Conservation (phyloP, 192 early-diverging fungal genomes). For the Mortierella hygrophila region DNA sequence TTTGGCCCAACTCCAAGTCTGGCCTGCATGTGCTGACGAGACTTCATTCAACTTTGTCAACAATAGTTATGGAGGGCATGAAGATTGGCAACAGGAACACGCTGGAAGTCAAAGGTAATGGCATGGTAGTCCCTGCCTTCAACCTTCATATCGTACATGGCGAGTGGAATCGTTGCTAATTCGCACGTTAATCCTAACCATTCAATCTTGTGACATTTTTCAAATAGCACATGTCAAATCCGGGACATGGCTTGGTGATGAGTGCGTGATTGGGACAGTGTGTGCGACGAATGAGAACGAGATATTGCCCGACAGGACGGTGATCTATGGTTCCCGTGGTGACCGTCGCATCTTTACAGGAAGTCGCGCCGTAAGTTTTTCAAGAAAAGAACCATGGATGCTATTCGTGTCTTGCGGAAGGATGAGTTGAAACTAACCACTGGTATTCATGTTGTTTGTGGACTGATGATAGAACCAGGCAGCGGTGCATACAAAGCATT, state of each 20-base stretch:
- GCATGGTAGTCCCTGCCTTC: neutral
- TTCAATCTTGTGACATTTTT: neutral
- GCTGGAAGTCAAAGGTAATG: slow-evolving; percentile 74
- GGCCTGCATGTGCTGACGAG: neutral
- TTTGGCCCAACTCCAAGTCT: neutral
- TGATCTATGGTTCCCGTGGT: slow-evolving; percentile 72
- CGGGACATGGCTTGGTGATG: slow-evolving; percentile 71
- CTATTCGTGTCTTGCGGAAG: neutral
- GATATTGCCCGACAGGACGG: slow-evolving; percentile 69
- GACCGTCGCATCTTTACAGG: slow-evolving; percentile 66
- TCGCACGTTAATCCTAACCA: neutral
- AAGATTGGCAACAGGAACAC: slow-evolving; percentile 75
- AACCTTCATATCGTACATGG: neutral
- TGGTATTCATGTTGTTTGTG: neutral
- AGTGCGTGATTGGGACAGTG: slow-evolving; percentile 79
- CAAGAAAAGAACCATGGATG: neutral
- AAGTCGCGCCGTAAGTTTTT: slow-evolving; percentile 35
- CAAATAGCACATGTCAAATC: slow-evolving; percentile 63
- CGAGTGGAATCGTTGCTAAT: neutral
- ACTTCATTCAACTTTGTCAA: neutral
- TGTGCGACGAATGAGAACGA: slow-evolving; percentile 75
- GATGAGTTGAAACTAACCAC: neutral
- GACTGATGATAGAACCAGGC: slow-evolving; percentile 58
- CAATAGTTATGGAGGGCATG: slow-evolving; percentile 72
- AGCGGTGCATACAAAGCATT: slow-evolving; percentile 71